Evolutionary conservation across 352 stramenopile species (phyloP), one percentile per base, ranked within the genome.

Genomic region (Globisporangium spiculum): DNA sequence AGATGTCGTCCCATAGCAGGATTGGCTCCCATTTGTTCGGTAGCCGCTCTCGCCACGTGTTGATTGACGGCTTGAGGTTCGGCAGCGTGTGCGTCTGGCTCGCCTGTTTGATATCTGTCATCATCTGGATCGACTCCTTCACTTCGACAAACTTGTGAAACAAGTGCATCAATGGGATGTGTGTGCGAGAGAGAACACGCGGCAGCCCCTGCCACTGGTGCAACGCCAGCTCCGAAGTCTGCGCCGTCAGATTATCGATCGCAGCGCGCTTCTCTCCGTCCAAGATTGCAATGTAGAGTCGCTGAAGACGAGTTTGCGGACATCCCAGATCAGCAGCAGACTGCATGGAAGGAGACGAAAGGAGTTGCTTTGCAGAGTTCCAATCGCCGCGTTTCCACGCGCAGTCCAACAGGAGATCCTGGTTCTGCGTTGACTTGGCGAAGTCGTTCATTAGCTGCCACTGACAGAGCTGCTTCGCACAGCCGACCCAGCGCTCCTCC

Each of bases 1-100:
- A 75, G 38, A 98, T 95, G 63, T 97, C 90, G 67, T 98, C 93
- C 93, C 93, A 98, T 12, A 97, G 72, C 63, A 97, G 72, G 74
- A 98, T 94, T 14, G 89, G 88, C 41, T 98, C 93, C 89, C 93
- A 98, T 72, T 96, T 96, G 75, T 98, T 98, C 9, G 93, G 93
- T 56, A 98, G 75, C 1, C 93, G 90, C 69, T 98, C 91, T 53
- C 92, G 78, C 93, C 93, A 98, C 59, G 90, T 97, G 78, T 96
- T 96, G 72, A 98, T 96, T 24, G 84, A 92, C 30, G 89, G 84
- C 69, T 97, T 97, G 38, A 98, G 79, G 59, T 98, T 96, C 22
- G 92, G 92, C 9, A 94, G 66, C n/a, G 88, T 90, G 63, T 96
- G 90, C 34, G 90, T 70, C 41, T 86, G 75, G 55, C 83, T 95